Evolutionary conservation across 352 stramenopile genomes (phyloP).

Genomic region (Globisporangium splendens): DNA sequence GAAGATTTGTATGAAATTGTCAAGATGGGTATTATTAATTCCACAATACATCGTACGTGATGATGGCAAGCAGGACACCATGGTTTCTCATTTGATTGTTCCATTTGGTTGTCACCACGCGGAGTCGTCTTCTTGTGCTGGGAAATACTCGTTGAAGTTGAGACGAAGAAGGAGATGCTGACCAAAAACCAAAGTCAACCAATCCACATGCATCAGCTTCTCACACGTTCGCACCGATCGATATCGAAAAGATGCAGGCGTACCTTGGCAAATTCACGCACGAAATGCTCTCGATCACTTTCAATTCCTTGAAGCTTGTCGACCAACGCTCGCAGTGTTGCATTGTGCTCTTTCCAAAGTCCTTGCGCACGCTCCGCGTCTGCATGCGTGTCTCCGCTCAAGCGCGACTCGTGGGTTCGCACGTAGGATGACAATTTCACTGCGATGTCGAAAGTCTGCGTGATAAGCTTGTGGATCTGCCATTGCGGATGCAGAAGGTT

Average conservation of each 20-base stretch:
- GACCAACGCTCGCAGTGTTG: constrained; percentile 19
- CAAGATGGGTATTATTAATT: constrained; percentile 6
- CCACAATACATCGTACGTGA: background rate
- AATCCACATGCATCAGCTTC: background rate
- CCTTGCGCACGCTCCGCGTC: constrained; percentile 3
- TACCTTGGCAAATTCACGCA: constrained; percentile 46
- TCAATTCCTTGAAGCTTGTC: constrained; percentile 21
- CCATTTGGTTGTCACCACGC: background rate
- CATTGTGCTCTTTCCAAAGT: constrained; percentile 26
- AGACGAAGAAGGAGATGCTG: constrained; percentile 58
- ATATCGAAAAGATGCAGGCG: constrained; percentile 6
- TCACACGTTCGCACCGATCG: constrained; percentile 5
- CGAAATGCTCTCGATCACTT: constrained; percentile 20
- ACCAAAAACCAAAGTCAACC: background rate
- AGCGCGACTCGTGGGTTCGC: constrained; percentile 8
- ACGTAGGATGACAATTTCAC: constrained; percentile 37
- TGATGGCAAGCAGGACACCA: background rate
- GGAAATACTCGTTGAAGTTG: constrained; percentile 54
- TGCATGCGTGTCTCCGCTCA: background rate
- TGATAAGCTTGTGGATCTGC: constrained; percentile 33
- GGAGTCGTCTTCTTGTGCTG: background rate
- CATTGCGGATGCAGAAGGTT: too few relatives aligned
- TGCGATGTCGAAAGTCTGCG: constrained; percentile 14
- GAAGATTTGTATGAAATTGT: background rate
- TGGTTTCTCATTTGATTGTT: background rate